Base-by-base conservation (phyloP, 352 stramenopile species). In the Pythium pyrilobum region DNA sequence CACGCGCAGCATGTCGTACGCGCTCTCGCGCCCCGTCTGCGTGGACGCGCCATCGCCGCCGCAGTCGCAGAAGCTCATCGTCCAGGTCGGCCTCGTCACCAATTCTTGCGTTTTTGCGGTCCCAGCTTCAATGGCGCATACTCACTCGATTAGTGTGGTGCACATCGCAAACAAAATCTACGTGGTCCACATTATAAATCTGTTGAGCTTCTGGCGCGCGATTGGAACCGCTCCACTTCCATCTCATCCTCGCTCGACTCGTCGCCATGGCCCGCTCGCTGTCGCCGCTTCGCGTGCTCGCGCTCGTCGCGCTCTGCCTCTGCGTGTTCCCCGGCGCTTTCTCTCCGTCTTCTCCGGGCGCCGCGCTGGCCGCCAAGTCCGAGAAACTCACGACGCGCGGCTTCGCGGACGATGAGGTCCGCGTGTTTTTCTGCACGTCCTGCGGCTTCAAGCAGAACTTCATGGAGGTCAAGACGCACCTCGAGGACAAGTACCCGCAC, bases 361-460 rank as follows among this genome's bases (percentile, higher is more conserved):
- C 12, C 9, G n/a, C n/a, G n/a, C n/a, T n/a, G n/a, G n/a, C n/a
- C n/a, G n/a, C n/a, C n/a, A n/a, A n/a, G n/a, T n/a, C n/a, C n/a
- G n/a, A n/a, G n/a, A 9, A 37, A 15, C 31, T 9, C 9, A 9
- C 41, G 7, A 67, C 70, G 33, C 69, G 67, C 13, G 55, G 62
- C 60, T 66, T 84, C 21, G 65, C 59, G n/a, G 69, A 89, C 51
- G 81, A 92, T 63, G 44, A 81, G 18, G 71, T 92, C 34, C 73
- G 64, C 49, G 62, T 92, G 29, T 61, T 64, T 28, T 89, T 72
- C 64, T 92, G 82, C 56, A 80, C 78, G 38, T 75, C 82, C 44
- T 92, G 82, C 59, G 82, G 82, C 50, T 92, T 86, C 69, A 64
- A 78, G 57, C 77, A 90, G 50, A 92, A 89, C 67, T 92, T 87